Evolutionary conservation across 495 filamentous ascomycete species (phyloP), one percentile per base, ranked within the genome.

Genomic region (Daldinia decipiens): DNA sequence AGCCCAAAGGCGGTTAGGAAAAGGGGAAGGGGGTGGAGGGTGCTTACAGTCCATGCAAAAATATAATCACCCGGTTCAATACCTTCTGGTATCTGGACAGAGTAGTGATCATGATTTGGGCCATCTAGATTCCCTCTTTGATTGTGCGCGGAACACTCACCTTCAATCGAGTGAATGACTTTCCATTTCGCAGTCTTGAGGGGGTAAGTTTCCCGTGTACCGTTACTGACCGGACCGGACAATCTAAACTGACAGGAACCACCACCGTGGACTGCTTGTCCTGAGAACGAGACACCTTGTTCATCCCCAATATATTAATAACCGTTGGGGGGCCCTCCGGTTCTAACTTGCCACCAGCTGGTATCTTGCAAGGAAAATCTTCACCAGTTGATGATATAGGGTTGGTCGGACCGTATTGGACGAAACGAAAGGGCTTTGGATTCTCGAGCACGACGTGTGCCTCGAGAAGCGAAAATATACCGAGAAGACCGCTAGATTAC

Each of bases 231-330:
- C 0, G 70, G 64, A 0, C 65, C 59, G 17, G 92, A 92, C 75
- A 97, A 84, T 9, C 88, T 85, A 53, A 97, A 79, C 72, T 97
- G 94, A 81, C 93, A 97, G 1, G 93, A 96, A 6, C 94, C 94
- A 40, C 94, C 93, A 36, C 90, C 90, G 74, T 98, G 94, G 11
- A 88, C 87, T 0, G 94, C 94, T 13, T 77, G 73, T 0, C 89
- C 88, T 0, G 76, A 79, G 75, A 92, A 90, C 17, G 74, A 71
- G 7, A 90, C 80, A 0, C 67, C 57, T 71, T 91, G 87, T 0
- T 79, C 73, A 0, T 84, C 84, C 2, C 89, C 90, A 17, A 89
- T 78, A 89, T 78, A 0, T 76, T 66, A 81, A 88, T 86, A 0
- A 67, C 34, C 50, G 74, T 83, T 9, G 78, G 71, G 5, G 72